Conservation (phyloP, 176 grass and related monocot genomes). For the Hsuehochloa calcarea region DNA sequence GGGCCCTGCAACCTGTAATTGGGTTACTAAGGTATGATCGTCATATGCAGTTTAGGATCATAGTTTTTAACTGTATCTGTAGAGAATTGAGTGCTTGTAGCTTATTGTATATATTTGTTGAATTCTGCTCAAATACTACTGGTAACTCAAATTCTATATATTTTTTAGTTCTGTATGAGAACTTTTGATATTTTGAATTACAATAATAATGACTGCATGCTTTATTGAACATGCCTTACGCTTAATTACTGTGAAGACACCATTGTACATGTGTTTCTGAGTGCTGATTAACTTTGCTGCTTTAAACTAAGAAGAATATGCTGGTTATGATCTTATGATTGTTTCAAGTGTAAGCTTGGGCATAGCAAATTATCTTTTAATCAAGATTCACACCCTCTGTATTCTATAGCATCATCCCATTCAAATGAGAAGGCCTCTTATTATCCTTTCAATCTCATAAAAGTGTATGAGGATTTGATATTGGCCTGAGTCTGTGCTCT, state of each 20-base stretch:
- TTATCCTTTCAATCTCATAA: slow-evolving; percentile 10
- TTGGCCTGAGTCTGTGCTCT: not conserved
- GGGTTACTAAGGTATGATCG: slow-evolving; percentile 82
- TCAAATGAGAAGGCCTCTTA: not conserved
- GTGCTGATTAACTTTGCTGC: not conserved
- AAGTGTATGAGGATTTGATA: not conserved
- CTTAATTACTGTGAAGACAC: slow-evolving; percentile 29
- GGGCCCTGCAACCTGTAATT: slow-evolving; percentile 95
- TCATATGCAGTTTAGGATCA: slow-evolving; percentile 6
- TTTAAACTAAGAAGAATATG: slow-evolving; percentile 27
- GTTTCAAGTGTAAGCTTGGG: not conserved
- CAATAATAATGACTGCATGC: not conserved
- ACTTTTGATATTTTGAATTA: slow-evolving; percentile 1
- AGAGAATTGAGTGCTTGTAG: slow-evolving; percentile 29
- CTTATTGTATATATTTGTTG: slow-evolving; percentile 21
- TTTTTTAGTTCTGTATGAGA: not conserved
- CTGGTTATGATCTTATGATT: not conserved
- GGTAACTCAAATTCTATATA: not conserved
- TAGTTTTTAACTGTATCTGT: slow-evolving; percentile 44
- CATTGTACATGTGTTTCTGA: slow-evolving; percentile 16
- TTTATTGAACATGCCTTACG: not conserved
- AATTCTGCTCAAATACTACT: slow-evolving; percentile 9
- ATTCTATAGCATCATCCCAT: not conserved
- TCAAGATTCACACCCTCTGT: not conserved
- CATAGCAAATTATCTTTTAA: slow-evolving; percentile 1